Evolutionary conservation across 352 stramenopile species (phyloP).

Genomic region (Phytophthora palmivora): DNA sequence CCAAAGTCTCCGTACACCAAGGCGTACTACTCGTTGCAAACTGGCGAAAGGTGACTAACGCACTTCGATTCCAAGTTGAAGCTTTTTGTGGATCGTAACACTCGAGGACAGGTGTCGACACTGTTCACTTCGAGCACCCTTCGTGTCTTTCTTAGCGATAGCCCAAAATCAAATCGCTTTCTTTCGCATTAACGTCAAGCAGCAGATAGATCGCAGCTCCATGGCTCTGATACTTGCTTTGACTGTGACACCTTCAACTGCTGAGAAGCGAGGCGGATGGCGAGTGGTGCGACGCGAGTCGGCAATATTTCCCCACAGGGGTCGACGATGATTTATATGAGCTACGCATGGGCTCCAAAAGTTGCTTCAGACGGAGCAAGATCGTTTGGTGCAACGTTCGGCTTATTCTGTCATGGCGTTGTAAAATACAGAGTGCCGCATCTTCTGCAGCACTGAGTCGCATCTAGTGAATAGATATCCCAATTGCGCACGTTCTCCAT

Average conservation of each 20-base stretch:
- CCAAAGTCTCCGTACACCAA: conserved; percentile 23
- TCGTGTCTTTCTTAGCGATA: conserved; percentile 4
- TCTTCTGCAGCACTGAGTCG: conserved; percentile 9
- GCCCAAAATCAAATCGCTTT: conserved; percentile 3
- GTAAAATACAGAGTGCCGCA: conserved; percentile 9
- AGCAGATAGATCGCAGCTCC: conserved; percentile 17
- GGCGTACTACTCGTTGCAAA: conserved; percentile 29
- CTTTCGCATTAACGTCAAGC: conserved; percentile 4
- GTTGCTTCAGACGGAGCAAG: conserved; percentile 15
- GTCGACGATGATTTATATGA: conserved; percentile 33
- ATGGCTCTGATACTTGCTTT: conserved; percentile 1
- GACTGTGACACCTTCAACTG: not conserved
- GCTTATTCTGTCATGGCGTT: conserved; percentile 23
- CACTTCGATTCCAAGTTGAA: conserved; percentile 19
- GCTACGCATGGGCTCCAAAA: conserved; percentile 22
- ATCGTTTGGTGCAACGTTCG: conserved; percentile 3
- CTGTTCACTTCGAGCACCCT: conserved; percentile 1
- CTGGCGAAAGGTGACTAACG: conserved; percentile 30
- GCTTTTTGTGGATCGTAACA: conserved; percentile 24
- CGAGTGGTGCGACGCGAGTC: conserved; percentile 8
- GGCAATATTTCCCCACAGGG: conserved; percentile 16
- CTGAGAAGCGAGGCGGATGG: not conserved
- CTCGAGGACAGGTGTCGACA: conserved; percentile 18
- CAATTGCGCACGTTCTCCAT: too few relatives aligned
- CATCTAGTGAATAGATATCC: not conserved